Base-by-base conservation (phyloP, 495 filamentous ascomycete genomes). In the Daldinia vernicosa region DNA sequence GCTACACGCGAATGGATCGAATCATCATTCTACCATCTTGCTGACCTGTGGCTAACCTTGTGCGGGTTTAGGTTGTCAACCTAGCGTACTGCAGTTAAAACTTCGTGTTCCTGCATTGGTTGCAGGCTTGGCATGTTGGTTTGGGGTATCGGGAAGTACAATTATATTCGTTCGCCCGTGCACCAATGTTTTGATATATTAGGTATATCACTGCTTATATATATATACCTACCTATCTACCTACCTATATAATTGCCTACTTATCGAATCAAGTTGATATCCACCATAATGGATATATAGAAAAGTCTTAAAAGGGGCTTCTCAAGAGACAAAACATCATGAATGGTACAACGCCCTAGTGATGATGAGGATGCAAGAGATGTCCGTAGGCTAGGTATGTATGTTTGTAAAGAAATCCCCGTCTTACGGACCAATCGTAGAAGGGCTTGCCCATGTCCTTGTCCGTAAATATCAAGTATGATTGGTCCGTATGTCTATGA, bases 101-200 rank as follows among this genome's bases (percentile, higher is more conserved):
- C 63, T 71, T 72, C 70, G 70, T 72, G 70, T 72, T 72, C 70
- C 70, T 72, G 65, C 70, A 72, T 72, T 55, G 65, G 50, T 72
- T 54, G 55, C 27, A 58, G 37, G 56, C 54, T 60, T 50, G 50
- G 17, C 40, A 67, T 37, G 15, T 43, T 40, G 35, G 58, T 61
- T 66, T 60, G 45, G 17, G 43, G 9, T 63, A 35, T 54, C 26
- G 47, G 17, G 28, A 56, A 56, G 30, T 27, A 56, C 17, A 33
- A 15, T 56, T 3, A 57, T 17, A 39, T 39, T 33, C 54, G 33
- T 57, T 12, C 4, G 30, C 30, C 15, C n/a, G 11, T 37, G 33
- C 54, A 14, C 30, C 4, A 37, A 57, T 53, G 27, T 53, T 53
- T 53, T 30, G 50, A 30, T 53, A 53, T 50, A 11, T 26, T 11